A percentile compares a stretch with the other conserved stretches of the same genome.
phyloP scores from a whole-genome alignment of 164 flowering plant genomes.

The Malania oleifera region DNA sequence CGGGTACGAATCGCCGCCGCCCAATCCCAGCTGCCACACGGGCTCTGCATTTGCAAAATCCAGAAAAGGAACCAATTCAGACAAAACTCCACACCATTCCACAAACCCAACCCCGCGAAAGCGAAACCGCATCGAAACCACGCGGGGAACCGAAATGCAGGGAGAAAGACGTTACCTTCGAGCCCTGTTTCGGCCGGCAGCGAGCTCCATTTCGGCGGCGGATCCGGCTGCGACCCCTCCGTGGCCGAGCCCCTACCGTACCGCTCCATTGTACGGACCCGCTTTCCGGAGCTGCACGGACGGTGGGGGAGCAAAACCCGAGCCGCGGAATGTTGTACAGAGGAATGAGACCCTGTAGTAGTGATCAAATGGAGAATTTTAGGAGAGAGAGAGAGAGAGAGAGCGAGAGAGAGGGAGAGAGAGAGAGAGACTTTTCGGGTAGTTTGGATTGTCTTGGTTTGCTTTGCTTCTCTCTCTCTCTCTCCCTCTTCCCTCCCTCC shows the following conservation, averaged over 20 bases:
- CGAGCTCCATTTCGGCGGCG: conserved; percentile 37
- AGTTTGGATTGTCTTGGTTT: conserved; percentile 3
- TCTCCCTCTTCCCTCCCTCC: conserved; percentile 5
- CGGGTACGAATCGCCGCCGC: conserved; percentile 38
- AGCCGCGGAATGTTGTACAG: background rate
- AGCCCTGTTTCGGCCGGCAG: conserved; percentile 40
- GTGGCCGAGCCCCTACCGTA: conserved; percentile 26
- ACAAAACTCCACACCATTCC: conserved; percentile 2
- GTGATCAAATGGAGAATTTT: conserved; percentile 20
- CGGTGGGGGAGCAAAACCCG: background rate
- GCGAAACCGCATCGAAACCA: conserved; percentile 3
- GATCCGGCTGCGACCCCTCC: conserved; percentile 44
- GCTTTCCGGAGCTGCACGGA: background rate
- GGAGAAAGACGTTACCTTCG: conserved; percentile 27
- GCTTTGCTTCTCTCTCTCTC: conserved; percentile 1
- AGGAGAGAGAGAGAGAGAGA: background rate
- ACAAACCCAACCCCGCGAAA: conserved; percentile 3
- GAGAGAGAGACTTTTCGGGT: conserved; percentile 1
- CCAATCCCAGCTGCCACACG: conserved; percentile 31
- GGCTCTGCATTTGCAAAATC: conserved; percentile 27
- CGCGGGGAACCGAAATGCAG: conserved; percentile 18
- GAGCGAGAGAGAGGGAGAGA: conserved; percentile 6
- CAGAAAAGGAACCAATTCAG: conserved; percentile 7
- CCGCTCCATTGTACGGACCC: conserved; percentile 40
- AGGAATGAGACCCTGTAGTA: conserved; percentile 1